These are phyloP conservation scores for Flaveria sonorensis DNA, from an alignment of 129 eudicot species.

Conservation along the genomic window DNA sequence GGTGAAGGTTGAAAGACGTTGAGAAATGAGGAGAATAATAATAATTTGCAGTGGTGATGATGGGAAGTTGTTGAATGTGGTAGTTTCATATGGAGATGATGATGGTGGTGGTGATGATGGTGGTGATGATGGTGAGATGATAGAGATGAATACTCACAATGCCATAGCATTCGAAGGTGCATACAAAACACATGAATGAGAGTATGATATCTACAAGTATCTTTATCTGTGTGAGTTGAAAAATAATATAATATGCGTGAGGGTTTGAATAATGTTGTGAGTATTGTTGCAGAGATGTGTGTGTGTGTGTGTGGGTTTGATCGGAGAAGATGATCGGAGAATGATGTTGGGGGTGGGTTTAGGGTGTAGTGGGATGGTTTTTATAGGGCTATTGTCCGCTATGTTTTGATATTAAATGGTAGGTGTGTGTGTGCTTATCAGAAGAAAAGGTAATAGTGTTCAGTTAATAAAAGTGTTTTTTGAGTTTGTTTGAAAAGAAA, in stretches of 20 bases:
- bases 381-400: background rate
- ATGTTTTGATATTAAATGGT: too few species aligned
- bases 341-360: background rate
- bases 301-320: background rate
- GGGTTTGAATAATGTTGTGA: background rate
- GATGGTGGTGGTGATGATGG: constrained; percentile 9
- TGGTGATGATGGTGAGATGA: background rate
- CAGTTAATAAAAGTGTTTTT: too few species aligned
- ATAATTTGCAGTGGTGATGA: constrained; percentile 24
- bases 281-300: background rate
- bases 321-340: background rate
- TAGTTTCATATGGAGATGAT: constrained; percentile 37
- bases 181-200: constrained; percentile 33
- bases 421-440: too few species aligned
- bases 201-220: background rate
- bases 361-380: background rate
- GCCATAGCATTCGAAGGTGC: constrained; percentile 22
- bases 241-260: background rate
- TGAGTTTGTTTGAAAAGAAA: too few species aligned
- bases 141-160: constrained; percentile 3
- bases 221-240: background rate
- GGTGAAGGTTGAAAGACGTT: constrained; percentile 10
- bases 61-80: constrained; percentile 6
- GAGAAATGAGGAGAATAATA: constrained; percentile 4
- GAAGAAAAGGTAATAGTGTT: too few species aligned